Evolutionary conservation across 169 alveolate genomes (phyloP), one percentile per base, ranked within the genome.

Genomic region (Eimeria necatrix): DNA sequence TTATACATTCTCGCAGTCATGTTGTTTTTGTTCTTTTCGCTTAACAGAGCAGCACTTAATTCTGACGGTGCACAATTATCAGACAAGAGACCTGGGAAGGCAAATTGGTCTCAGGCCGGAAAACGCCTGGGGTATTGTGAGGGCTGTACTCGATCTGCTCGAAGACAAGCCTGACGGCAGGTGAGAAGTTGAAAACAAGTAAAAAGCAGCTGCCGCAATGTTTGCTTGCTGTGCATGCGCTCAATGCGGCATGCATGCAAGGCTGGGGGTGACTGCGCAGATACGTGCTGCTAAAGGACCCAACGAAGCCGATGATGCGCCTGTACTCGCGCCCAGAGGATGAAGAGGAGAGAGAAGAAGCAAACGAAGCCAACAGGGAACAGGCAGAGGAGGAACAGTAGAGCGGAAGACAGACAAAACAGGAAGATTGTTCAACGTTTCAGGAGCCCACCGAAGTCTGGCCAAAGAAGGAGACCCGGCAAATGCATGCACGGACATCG

Each of bases 71-170:
- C 99, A 98, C 88, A 96, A 99, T 6, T 97, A 98, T 96, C 97
- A 98, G 92, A 98, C 99, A 26, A 96, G 96, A 89, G 98, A 98
- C 85, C 95, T 98, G 80, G 98, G 98, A n/a, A 96, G 97, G 46
- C 99, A 98, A 94, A 98, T 98, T 96, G 99, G 99, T 9, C 95
- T 98, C 85, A 97, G 97, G 80, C 96, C 96, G 94, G 98, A 97
- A 87, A 98, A 98, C 96, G 98, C 98, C 48, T 98, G 99, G 99
- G 99, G 99, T 60, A 96, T 98, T 14, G 96, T 98, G 5, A 96
- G 98, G 85, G 97, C 97, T 61, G 95, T 98, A 46, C 95, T 97
- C 48, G 98, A 97, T 85, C 94, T 96, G 61, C 76, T 98, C 41
- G 88, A 97, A 91, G 97, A 96, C 64, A 97, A 95, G 76, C 98